Evolutionary conservation across 257 asterid species (phyloP), one percentile per base, ranked within the genome.

Genomic region (Voacanga thouarsii): DNA sequence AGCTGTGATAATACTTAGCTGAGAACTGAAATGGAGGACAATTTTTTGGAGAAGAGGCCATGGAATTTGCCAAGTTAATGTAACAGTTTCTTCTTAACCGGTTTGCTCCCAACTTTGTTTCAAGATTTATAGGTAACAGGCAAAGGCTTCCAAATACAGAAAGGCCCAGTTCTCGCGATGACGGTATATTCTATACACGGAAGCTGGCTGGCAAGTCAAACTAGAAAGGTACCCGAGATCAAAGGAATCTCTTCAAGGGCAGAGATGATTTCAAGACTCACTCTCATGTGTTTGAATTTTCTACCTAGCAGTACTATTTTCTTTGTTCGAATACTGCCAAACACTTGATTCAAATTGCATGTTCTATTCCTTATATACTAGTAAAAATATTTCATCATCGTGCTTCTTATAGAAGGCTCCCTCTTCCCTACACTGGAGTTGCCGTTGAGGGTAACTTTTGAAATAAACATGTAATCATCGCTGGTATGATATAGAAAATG

Each of bases 21-120:
- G 98, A 87, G 79, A 91, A 94, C 1, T 75, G 82, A 66, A 92
- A 94, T 21, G 98, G 97, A 44, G 97, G 94, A 70, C 97, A 94
- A 49, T 4, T 79, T 50, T 78, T 67, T 64, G 63, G 80, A 47
- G 86, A 78, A 19, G 88, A 84, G 49, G 94, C 95, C 97, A 91
- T 92, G 14, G 56, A 53, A 6, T 77, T 12, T 47, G 7, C 33
- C 37, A 30, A 18, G 33, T 66, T 51, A 71, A 28, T 76, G 37
- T 49, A 33, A 12, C 8, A 3, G 69, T 33, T 67, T n/a, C 45
- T 60, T 15, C 63, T n/a, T 24, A 7, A 41, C 51, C 28, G 41
- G 30, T 12, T 72, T 51, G 24, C 55, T 43, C 15, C 15, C 18
- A 63, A 11, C 60, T 73, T 74, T 78, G 33, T 7, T 14, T 69